Percentiles rank a stretch among this genome's conserved stretches.
Conservation (phyloP, 1,139 yeast species). For the Taphrina confusa region DNA sequence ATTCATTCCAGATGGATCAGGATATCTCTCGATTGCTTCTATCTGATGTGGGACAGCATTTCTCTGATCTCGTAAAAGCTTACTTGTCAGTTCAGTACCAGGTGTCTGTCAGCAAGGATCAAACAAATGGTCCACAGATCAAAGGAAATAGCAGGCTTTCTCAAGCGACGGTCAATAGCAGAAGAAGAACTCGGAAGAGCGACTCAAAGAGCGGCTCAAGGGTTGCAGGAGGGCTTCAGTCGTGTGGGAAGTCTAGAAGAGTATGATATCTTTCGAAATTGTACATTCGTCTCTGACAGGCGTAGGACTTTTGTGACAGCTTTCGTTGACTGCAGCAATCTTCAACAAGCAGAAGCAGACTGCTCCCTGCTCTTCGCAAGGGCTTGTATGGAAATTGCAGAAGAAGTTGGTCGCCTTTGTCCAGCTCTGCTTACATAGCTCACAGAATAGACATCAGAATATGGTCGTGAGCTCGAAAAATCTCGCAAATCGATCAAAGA, state of each 20-base stretch:
- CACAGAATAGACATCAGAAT: not conserved
- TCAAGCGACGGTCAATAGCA: constrained; percentile 73
- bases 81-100: not conserved
- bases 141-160: constrained; percentile 68
- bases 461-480: constrained; percentile 9
- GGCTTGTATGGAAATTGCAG: constrained; percentile 3
- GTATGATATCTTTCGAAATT: constrained; percentile 68
- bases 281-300: constrained; percentile 57
- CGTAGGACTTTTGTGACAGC: constrained; percentile 60
- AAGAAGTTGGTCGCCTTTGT: not conserved
- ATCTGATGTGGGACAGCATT: constrained; percentile 10
- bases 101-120: constrained; percentile 10
- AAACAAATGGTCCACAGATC: constrained; percentile 9
- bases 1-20: not conserved
- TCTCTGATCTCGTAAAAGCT: no score
- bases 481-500: constrained; percentile 24
- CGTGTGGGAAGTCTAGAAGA: not conserved
- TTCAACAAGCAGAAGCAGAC: constrained; percentile 1
- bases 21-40: not conserved
- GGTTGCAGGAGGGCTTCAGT: not conserved
- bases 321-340: constrained; percentile 54
- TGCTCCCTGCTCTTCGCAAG: not conserved
- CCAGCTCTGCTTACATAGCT: no score
- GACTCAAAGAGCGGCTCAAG: not conserved
- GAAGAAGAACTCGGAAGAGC: constrained; percentile 66